phyloP scores from a whole-genome alignment of 2,329 filamentous ascomycete species.

The Periglandula ipomoeae region DNA sequence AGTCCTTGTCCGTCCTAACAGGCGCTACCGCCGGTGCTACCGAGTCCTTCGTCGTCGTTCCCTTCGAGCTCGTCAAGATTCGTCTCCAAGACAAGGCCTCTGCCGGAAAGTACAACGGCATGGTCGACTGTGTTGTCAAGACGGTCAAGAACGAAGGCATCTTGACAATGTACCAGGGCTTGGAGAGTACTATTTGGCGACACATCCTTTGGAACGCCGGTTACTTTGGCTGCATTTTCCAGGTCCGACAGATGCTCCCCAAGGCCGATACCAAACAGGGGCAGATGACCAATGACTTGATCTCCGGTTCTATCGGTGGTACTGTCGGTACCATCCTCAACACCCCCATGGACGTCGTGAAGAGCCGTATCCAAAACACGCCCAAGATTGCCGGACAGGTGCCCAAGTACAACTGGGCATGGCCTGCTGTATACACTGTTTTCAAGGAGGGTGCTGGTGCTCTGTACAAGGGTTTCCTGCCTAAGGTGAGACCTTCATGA shows the following conservation, averaged over 20 bases:
- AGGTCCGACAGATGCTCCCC: conserved; percentile 79
- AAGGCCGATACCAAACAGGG: conserved; percentile 68
- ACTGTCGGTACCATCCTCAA: conserved; percentile 85
- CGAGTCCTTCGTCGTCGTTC: conserved; percentile 93
- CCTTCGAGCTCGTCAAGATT: conserved; percentile 98
- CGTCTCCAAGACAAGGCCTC: conserved; percentile 92
- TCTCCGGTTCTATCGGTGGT: conserved; percentile 80
- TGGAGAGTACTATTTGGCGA: conserved; percentile 94
- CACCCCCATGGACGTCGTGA: conserved; percentile 95
- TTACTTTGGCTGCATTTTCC: conserved; percentile 98
- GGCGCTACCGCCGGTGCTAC: conserved; percentile 92
- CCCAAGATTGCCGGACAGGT: conserved; percentile 69
- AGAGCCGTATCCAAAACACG: conserved; percentile 94
- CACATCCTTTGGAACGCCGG: conserved; percentile 86
- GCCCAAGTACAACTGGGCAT: conserved; percentile 99
- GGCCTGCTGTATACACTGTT: conserved; percentile 75
- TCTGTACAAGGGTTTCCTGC: conserved; percentile 95
- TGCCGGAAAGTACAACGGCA: conserved; percentile 76
- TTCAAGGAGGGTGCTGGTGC: conserved; percentile 84
- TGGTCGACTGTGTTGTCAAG: conserved; percentile 71
- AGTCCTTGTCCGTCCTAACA: conserved; percentile 83
- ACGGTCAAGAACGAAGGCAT: conserved; percentile 76
- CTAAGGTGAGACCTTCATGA: conserved; percentile 66
- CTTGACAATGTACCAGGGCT: conserved; percentile 88
- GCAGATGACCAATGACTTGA: conserved; percentile 78